These are phyloP conservation scores for Blastobotrys americana DNA, from an alignment of 805 yeast genomes.

Conservation along the genomic window DNA sequence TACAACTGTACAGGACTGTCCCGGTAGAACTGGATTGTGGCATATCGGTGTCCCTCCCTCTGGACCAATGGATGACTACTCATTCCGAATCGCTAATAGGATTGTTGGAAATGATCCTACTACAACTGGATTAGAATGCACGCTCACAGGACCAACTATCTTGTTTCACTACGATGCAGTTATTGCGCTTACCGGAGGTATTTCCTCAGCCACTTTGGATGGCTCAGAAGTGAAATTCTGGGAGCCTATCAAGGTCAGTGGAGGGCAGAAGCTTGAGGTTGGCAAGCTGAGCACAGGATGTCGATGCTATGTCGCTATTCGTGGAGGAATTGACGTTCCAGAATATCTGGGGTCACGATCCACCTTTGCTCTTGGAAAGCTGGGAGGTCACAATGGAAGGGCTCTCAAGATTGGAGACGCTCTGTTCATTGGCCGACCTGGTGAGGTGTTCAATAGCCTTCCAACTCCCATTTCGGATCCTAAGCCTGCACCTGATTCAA, in stretches of 20 bases:
- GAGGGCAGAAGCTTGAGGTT: constrained; percentile 71
- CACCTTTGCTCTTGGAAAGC: constrained; percentile 81
- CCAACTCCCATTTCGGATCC: constrained; percentile 72
- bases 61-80: constrained; percentile 94
- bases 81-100: constrained; percentile 83
- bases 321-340: constrained; percentile 91
- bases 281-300: constrained; percentile 82
- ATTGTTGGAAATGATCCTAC: constrained; percentile 78
- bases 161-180: constrained; percentile 75
- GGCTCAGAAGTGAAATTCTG: constrained; percentile 53
- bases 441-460: constrained; percentile 54
- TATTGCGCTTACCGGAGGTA: constrained; percentile 85
- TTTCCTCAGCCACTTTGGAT: constrained; percentile 57
- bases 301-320: constrained; percentile 79
- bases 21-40: constrained; percentile 83
- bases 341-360: constrained; percentile 95
- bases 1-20: constrained; percentile 94
- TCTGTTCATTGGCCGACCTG: constrained; percentile 75
- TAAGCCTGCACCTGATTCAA: constrained; percentile 42
- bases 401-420: constrained; percentile 89
- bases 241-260: constrained; percentile 60
- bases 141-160: constrained; percentile 79
- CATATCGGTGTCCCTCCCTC: constrained; percentile 96
- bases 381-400: constrained; percentile 95
- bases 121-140: constrained; percentile 87